Base-by-base conservation (phyloP, 345 rosid species). In the Rhodamnia rubescens region DNA sequence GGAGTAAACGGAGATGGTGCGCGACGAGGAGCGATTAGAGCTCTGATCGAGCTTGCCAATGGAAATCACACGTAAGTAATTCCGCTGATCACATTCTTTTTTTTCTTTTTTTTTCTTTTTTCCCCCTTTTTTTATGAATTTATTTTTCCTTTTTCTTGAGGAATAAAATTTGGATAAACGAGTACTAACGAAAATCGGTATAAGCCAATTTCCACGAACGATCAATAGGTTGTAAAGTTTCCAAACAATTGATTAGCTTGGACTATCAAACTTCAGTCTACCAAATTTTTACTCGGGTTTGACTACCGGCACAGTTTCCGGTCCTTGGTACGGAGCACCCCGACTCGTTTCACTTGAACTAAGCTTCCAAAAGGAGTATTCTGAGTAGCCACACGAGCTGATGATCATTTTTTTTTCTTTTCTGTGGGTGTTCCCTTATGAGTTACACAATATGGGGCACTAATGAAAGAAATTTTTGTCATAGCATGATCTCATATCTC, bases 31-130 rank as follows among this genome's bases (percentile, higher is more conserved):
- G 96, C 98, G 49, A 85, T 95, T 15, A 89, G 83, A 88, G 98
- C 98, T 84, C 93, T 97, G 94, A 89, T 92, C 87, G 95, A 95
- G 86, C 98, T 97, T 85, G 94, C 99, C 53, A 87, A 90, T 83
- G 98, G 98, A 87, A 91, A 91, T 44, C 92, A 88, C 94, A 92
- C 87, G 99, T 97, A 90, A 93, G 98, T 91, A 36, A 18, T 69
- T 69, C 36, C 80, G 7, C 47, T 69, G 5, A 36, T 69, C 47
- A 69, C 44, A 29, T 11, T 32, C 24, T 13, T 53, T 24, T 8
- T 80, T 36, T 36, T 3, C 52, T 16, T 26, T 58, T 57, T 0
- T 7, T 0, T 1, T 3, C n/a, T 29, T 27, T 15, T 7, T 16
- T 32, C 5, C 11, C n/a, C n/a, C n/a, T n/a, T 7, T 53, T 64